Base-by-base conservation (phyloP, 805 yeast genomes). In the Pichia kluyveri region DNA sequence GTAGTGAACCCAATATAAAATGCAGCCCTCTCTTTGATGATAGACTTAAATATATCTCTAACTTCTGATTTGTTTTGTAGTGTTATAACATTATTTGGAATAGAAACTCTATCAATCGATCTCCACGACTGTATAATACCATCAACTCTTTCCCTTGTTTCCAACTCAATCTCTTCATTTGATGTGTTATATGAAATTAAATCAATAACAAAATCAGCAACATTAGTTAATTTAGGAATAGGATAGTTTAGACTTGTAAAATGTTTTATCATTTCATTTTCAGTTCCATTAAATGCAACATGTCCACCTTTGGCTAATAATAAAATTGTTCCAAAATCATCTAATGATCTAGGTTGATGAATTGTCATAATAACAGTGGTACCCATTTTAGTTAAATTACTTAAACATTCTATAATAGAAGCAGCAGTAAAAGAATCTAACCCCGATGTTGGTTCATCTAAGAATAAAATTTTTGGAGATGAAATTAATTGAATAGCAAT, bases 391-490 rank as follows among this genome's bases (percentile, higher is more conserved):
- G 88, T 77, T 37, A 88, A 63, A 3, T 70, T 69, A 44, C 77
- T 69, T 49, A 87, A 68, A 38, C 87, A 76, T 31, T 72, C 68
- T 39, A 88, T 61, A 36, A 87, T 83, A 3, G 86, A 75, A 1
- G 77, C 72, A 0, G 95, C 84, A 0, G 93, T 86, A 49, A 85
- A 78, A 12, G 90, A 78, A 59, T 88, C 96, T 27, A 88, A 70
- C 0, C 96, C 96, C 5, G 95, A 85, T 0, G 96, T 88, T 2
- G 96, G 96, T 59, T 88, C 96, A 63, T 88, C 96, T 26, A 88
- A 63, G 44, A 88, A 72, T 36, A 88, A 61, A 38, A 88, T 71
- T 48, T 80, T 79, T 0, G 95, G 91, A 48, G 79, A 79, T 50
- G 82, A 79, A 39, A 88, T 66, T 36, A 88, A 67, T 60, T 87